Percentiles rank a stretch among this genome's conserved stretches.
Evolutionary conservation across 2,329 filamentous ascomycete genomes (phyloP).

Genomic region (Fusarium sp.): DNA sequence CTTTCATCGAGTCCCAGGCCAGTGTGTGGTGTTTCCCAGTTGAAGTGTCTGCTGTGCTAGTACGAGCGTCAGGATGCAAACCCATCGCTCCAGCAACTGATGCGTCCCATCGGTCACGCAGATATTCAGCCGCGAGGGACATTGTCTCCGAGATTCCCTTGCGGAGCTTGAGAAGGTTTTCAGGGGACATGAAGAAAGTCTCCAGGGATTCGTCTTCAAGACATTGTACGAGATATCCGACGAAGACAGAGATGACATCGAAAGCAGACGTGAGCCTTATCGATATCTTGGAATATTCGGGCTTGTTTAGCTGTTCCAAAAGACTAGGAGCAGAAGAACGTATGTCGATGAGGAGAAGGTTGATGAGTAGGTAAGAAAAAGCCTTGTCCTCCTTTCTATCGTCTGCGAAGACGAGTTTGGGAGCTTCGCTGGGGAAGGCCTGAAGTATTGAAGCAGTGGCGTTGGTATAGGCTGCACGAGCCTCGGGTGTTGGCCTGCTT

Average conservation of each 20-base stretch:
- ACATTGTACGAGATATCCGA: conserved; percentile 66
- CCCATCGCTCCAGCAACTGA: conserved; percentile 71
- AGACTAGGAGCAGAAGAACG: conserved; percentile 71
- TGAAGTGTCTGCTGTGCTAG: conserved; percentile 55
- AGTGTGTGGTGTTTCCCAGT: conserved; percentile 61
- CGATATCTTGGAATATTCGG: conserved; percentile 62
- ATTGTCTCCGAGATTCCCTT: conserved; percentile 71
- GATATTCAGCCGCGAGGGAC: conserved; percentile 71
- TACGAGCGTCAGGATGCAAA: conserved; percentile 67
- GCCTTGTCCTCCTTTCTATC: conserved; percentile 59
- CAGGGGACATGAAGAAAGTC: conserved; percentile 62
- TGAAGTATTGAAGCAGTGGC: conserved; percentile 68
- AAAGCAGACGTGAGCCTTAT: conserved; percentile 69
- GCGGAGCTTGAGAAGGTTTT: conserved; percentile 70
- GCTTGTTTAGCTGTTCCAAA: conserved; percentile 66
- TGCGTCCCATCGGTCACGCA: conserved; percentile 77
- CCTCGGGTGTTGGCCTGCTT: conserved; percentile 64
- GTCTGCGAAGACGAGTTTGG: conserved; percentile 64
- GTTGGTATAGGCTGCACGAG: conserved; percentile 69
- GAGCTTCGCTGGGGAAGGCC: conserved; percentile 60
- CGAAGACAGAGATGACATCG: conserved; percentile 70
- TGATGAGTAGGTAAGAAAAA: conserved; percentile 71
- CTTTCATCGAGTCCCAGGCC: conserved; percentile 68
- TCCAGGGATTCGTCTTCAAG: conserved; percentile 60
- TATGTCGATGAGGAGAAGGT: conserved; percentile 73